Conservation (phyloP, 2,329 filamentous ascomycete species). For the Fusarium sp. region DNA sequence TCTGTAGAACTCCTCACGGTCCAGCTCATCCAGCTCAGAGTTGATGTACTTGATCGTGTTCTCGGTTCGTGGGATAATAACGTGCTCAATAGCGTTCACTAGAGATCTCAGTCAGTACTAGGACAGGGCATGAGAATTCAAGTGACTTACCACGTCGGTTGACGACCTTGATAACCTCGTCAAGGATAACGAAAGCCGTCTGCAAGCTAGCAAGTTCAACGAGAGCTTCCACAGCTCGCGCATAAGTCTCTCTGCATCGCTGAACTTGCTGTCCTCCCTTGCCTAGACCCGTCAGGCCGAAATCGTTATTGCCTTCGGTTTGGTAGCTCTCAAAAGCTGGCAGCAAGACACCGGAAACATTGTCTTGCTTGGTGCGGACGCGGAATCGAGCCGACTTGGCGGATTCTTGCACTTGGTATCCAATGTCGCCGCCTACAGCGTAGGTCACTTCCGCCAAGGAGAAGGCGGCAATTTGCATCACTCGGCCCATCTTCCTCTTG, state of each 20-base stretch:
- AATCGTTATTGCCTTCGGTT: slow-evolving; percentile 92
- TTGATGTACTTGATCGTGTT: slow-evolving; percentile 99
- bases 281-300: slow-evolving; percentile 92
- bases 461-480: slow-evolving; percentile 99
- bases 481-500: slow-evolving; percentile 98
- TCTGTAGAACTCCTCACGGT: slow-evolving; percentile 97
- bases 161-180: slow-evolving; percentile 99
- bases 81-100: slow-evolving; percentile 96
- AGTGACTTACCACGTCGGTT: slow-evolving; percentile 83
- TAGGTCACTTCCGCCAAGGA: slow-evolving; percentile 98
- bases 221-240: slow-evolving; percentile 92
- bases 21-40: slow-evolving; percentile 95
- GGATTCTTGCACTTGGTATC: slow-evolving; percentile 97
- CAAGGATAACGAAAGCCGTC: slow-evolving; percentile 96
- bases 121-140: not conserved
- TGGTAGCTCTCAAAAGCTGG: slow-evolving; percentile 94
- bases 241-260: slow-evolving; percentile 94
- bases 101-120: slow-evolving; percentile 17
- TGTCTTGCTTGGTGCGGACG: slow-evolving; percentile 95
- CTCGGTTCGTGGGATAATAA: slow-evolving; percentile 97
- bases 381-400: slow-evolving; percentile 93
- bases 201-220: slow-evolving; percentile 95
- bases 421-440: slow-evolving; percentile 93
- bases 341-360: slow-evolving; percentile 95
- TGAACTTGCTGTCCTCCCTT: slow-evolving; percentile 98